Conservation (phyloP, 1,139 yeast genomes). For the Geotrichum carabidarum region DNA sequence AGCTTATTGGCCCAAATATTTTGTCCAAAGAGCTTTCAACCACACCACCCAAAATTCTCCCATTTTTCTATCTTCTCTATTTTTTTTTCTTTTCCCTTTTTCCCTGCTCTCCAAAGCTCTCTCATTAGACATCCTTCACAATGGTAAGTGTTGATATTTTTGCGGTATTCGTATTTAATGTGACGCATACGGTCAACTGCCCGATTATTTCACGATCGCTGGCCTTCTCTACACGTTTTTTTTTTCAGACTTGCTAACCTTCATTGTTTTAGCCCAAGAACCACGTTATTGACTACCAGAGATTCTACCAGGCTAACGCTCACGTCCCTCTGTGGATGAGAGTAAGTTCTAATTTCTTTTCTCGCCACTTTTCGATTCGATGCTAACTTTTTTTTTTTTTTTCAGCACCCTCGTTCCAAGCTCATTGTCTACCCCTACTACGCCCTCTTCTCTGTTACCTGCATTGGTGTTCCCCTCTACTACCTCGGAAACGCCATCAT, state of each 20-base stretch:
- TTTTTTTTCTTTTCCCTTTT: background rate
- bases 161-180: no score
- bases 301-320: conserved; percentile 38
- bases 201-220: no score
- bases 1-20: background rate
- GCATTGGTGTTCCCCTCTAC: conserved; percentile 61
- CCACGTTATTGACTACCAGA: conserved; percentile 39
- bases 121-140: background rate
- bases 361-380: background rate
- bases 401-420: conserved; percentile 56
- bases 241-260: background rate
- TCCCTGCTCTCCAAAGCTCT: background rate
- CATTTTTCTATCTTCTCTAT: background rate
- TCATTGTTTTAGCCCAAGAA: conserved; percentile 23
- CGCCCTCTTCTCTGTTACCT: conserved; percentile 71
- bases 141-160: conserved; percentile 1
- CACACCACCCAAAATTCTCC: background rate
- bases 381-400: background rate
- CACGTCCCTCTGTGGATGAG: conserved; percentile 40
- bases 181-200: no score
- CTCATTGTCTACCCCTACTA: conserved; percentile 81
- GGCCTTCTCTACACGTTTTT: no score
- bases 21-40: background rate
- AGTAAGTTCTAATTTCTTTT: conserved; percentile 16
- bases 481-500: conserved; percentile 68